These are phyloP conservation scores for Diplodia intermedia DNA, from an alignment of 2,329 filamentous ascomycete species.

Conservation along the genomic window DNA sequence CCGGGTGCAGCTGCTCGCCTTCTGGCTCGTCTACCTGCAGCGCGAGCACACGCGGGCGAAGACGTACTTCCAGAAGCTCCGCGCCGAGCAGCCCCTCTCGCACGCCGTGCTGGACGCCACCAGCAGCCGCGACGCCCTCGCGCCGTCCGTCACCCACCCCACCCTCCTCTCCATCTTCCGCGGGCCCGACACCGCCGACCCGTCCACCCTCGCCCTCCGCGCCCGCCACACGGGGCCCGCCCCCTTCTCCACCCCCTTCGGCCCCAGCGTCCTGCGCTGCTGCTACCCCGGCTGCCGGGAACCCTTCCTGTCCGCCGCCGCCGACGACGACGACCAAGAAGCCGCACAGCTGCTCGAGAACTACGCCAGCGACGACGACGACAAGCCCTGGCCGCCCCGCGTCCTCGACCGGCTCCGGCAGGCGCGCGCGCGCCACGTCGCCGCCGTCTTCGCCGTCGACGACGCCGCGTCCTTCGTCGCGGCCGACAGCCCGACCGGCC, in stretches of 20 bases:
- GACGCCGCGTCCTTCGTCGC: conserved; percentile 33
- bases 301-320: background rate
- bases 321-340: too few relatives aligned
- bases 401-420: conserved; percentile 32
- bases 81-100: conserved; percentile 38
- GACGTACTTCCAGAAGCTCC: conserved; percentile 42
- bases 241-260: conserved; percentile 38
- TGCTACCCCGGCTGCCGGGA: background rate
- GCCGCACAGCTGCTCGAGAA: too few relatives aligned
- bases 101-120: conserved; percentile 36
- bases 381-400: background rate
- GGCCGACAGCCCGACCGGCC: conserved; percentile 37
- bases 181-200: conserved; percentile 25
- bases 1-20: conserved; percentile 43
- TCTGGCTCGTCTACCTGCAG: conserved; percentile 44
- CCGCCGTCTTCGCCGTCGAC: background rate
- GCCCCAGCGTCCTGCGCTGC: conserved; percentile 25
- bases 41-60: conserved; percentile 42
- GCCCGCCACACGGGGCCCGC: conserved; percentile 32
- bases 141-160: conserved; percentile 33
- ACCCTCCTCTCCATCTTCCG: conserved; percentile 43
- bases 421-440: conserved; percentile 39
- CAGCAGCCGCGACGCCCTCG: conserved; percentile 32
- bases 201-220: conserved; percentile 28
- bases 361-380: background rate